Base-by-base conservation (phyloP, 78 protist species). In the Dictyostelium purpureum region DNA sequence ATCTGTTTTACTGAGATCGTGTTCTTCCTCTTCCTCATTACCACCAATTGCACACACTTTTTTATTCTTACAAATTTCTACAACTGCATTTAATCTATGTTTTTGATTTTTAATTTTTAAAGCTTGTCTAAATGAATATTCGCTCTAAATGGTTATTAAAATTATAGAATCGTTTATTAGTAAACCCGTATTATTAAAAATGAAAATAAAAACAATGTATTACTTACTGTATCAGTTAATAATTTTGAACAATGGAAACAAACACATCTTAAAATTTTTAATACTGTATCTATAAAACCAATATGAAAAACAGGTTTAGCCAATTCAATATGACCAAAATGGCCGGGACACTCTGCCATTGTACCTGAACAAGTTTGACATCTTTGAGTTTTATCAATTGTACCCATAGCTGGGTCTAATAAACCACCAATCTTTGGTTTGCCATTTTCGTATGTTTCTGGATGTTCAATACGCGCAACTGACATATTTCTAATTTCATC, bases 301-400 rank as follows among this genome's bases (percentile, higher is more conserved):
- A 95, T 26, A 79, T 99, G 98, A 89, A 77, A 98, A 67, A 99
- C 97, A 0, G 99, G 99, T 61, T 80, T 73, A 4, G 90, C 97
- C 2, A 99, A 98, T 24, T 91, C 95, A 18, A 99, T 42, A 94
- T 98, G 98, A 16, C 99, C 99, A 37, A 99, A 98, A 87, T 99
- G 99, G 10, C 99, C 99, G 1, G 99, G 99, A 88, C 99, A 99
- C 26, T 97, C 98, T 4, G 77, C 51, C 81, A 26, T 14, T n/a
- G 67, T 61, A 24, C 95, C 87, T 26, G 65, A 7, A 80, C 99
- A 99, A 1, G 98, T 98, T 63, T 54, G 77, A 96, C 99, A 99
- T 7, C 21, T 65, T 63, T 59, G 52, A 6, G 33, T 24, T 21
- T 87, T 21, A 31, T 98, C 99, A 35, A 96, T 77, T 1, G 98